A percentile compares a stretch with the other conserved stretches of the same genome.
Evolutionary conservation across 805 yeast genomes (phyloP).

Genomic region (Komagataella pastoris): DNA sequence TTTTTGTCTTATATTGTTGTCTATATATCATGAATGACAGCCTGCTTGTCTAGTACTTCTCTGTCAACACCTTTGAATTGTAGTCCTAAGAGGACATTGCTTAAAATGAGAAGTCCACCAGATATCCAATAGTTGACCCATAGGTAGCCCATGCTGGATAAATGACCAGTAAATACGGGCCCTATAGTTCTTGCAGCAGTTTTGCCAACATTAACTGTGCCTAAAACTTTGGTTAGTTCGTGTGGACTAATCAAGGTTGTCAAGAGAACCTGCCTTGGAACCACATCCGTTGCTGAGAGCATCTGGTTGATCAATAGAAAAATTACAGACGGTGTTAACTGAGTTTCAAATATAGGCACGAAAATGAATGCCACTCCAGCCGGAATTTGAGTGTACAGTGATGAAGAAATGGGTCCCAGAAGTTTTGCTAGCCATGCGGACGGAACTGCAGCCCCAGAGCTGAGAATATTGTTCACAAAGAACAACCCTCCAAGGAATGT

Average conservation of each 20-base stretch:
- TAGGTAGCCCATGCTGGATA: conserved; percentile 39
- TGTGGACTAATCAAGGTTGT: conserved; percentile 49
- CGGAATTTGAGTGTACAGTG: conserved; percentile 63
- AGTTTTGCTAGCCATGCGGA: conserved; percentile 56
- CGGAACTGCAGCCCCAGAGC: conserved; percentile 61
- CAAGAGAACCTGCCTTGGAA: conserved; percentile 74
- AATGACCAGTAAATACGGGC: conserved; percentile 64
- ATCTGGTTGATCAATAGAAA: conserved; percentile 43
- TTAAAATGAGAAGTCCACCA: conserved; percentile 35
- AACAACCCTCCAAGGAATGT: conserved; percentile 54
- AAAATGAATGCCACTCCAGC: conserved; percentile 50
- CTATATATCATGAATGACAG: not conserved
- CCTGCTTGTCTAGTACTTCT: conserved; percentile 11
- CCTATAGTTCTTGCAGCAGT: conserved; percentile 78
- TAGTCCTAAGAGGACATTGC: conserved; percentile 29
- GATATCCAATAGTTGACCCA: conserved; percentile 39
- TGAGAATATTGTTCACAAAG: conserved; percentile 46
- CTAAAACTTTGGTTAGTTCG: conserved; percentile 69
- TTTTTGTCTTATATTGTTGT: not conserved
- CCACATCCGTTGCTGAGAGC: conserved; percentile 78
- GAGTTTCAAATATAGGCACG: conserved; percentile 31
- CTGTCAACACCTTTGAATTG: conserved; percentile 27
- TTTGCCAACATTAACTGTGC: conserved; percentile 75
- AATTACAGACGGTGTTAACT: conserved; percentile 28
- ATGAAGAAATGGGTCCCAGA: conserved; percentile 72